Base-by-base conservation (phyloP, 1,284 basidiomycete genomes). In the Malassezia nana region DNA sequence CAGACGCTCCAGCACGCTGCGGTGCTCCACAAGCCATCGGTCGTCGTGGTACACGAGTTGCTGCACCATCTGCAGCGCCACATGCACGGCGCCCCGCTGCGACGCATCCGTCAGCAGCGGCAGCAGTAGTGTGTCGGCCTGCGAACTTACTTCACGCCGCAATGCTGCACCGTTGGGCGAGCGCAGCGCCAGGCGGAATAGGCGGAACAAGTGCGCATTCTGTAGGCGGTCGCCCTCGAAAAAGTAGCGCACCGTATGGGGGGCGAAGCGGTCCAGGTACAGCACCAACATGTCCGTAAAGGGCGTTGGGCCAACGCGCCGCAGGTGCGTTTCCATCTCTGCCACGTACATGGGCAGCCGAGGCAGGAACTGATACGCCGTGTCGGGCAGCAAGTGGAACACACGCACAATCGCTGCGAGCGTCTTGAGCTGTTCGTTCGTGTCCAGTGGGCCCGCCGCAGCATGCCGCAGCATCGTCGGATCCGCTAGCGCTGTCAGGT, bases 401-500 rank as follows among this genome's bases (percentile, higher is more conserved):
- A 99, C 89, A 67, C 96, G 94, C 52, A 92, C 87, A 53, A 98
- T 80, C 38, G 87, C 85, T 26, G 92, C 89, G 61, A 99, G 83
- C 65, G 95, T 89, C 48, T 85, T 85, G 62, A 99, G 88, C 47
- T 85, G 85, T 65, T 91, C 87, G 62, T 91, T 91, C 65, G 92
- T 89, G 13, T 84, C 57, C 1, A 74, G 61, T 15, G 65, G 60
- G 6, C 67, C 67, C n/a, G 45, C 58, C 5, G 66, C 63, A 12
- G 69, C 69, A 18, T 63, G 59, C 29, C 63, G 64, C 31, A 74
- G 59, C 32, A 63, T 59, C 10, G 59, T 55, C 1, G 66, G 66
- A 31, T 72, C 63, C 3, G 69, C 66, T 15, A 74, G 60, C 18
- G 58, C 61, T 33, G 64, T 57, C 40, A 74, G 63, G 75, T 99